Evolutionary conservation across 139 green algal species (phyloP).

Genomic region (Limnomonas spitsbergensis): DNA sequence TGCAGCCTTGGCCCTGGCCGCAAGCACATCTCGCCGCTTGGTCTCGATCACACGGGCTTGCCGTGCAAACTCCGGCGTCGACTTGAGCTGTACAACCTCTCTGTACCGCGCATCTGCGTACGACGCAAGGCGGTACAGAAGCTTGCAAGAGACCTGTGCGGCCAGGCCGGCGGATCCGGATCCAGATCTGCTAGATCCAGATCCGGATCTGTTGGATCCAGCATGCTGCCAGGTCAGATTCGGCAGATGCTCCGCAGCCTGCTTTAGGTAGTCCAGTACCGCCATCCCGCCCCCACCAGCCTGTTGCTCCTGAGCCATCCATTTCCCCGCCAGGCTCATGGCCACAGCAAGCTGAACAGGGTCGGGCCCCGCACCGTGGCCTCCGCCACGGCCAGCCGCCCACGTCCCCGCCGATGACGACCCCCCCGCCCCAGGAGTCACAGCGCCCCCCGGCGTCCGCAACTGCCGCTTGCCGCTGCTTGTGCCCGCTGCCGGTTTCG

Average conservation of each 20-base stretch:
- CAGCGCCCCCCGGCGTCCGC: too few relatives aligned
- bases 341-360: not conserved
- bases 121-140: slow-evolving; percentile 69
- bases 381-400: too few relatives aligned
- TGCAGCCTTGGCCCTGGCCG: not conserved
- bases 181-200: too few relatives aligned
- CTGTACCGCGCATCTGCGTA: slow-evolving; percentile 75
- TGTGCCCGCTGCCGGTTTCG: not conserved
- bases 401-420: too few relatives aligned
- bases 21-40: slow-evolving; percentile 51
- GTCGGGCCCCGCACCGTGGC: not conserved
- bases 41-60: slow-evolving; percentile 50
- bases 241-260: not conserved
- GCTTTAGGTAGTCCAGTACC: not conserved
- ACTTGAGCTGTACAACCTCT: slow-evolving; percentile 41
- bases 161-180: not conserved
- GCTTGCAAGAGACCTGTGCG: slow-evolving; percentile 28
- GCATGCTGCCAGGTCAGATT: too few relatives aligned
- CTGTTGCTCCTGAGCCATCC: slow-evolving; percentile 45
- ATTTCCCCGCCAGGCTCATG: slow-evolving; percentile 54
- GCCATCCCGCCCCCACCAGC: not conserved
- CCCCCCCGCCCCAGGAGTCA: too few relatives aligned
- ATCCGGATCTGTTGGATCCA: too few relatives aligned
- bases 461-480: slow-evolving; percentile 1
- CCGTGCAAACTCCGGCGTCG: slow-evolving; percentile 60